These are phyloP conservation scores for Penicillium nucicola DNA, from an alignment of 495 filamentous ascomycete species.

Conservation along the genomic window DNA sequence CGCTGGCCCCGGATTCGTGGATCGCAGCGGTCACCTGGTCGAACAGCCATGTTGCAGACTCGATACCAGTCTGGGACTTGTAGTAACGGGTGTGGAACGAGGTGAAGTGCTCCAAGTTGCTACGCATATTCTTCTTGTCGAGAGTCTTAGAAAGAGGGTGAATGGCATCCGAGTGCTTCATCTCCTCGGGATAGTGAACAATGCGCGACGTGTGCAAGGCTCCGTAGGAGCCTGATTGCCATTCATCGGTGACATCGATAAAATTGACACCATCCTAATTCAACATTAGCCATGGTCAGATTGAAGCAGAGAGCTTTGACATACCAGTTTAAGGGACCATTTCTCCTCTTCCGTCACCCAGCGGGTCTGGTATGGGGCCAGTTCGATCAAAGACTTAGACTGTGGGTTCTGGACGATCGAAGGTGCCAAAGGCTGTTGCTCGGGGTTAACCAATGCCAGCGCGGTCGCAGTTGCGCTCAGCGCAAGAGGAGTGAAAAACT, in stretches of 20 bases:
- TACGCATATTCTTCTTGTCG: constrained; percentile 71
- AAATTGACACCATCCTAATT: constrained; percentile 77
- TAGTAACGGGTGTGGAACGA: constrained; percentile 88
- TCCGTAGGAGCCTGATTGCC: constrained; percentile 32
- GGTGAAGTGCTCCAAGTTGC: constrained; percentile 74
- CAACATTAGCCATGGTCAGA: not conserved
- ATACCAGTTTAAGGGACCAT: constrained; percentile 81
- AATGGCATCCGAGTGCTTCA: constrained; percentile 63
- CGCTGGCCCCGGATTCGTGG: constrained; percentile 62
- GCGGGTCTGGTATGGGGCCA: constrained; percentile 75
- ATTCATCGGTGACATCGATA: constrained; percentile 85
- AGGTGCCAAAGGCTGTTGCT: constrained; percentile 33
- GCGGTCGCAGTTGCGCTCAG: constrained; percentile 32
- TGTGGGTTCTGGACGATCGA: constrained; percentile 31
- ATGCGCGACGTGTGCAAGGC: constrained; percentile 27
- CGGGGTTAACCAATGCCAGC: constrained; percentile 33
- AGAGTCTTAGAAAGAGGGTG: constrained; percentile 63
- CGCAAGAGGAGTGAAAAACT: constrained; percentile 26
- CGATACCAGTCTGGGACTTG: constrained; percentile 76
- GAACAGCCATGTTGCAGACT: constrained; percentile 89
- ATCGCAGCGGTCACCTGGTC: constrained; percentile 71
- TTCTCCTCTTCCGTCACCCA: constrained; percentile 96
- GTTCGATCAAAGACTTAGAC: constrained; percentile 75
- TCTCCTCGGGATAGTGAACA: constrained; percentile 63
- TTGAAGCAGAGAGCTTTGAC: constrained; percentile 14